Percentiles rank a stretch among this genome's conserved stretches.
phyloP scores from a whole-genome alignment of 2,329 filamentous ascomycete genomes.

The Alternaria viburni region DNA sequence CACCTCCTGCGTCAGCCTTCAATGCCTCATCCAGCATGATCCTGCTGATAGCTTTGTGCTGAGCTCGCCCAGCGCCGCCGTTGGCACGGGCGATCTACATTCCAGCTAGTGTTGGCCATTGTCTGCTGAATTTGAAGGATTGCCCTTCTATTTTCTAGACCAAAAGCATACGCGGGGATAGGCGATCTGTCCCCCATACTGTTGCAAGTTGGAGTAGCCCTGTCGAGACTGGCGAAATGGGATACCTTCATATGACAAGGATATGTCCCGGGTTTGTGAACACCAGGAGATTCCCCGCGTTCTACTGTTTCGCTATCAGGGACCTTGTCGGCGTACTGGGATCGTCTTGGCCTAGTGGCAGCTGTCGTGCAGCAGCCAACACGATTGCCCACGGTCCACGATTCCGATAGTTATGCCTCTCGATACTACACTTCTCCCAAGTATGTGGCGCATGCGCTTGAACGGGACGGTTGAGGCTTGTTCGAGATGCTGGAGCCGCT shows the following conservation, averaged over 20 bases:
- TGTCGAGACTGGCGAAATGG: constrained; percentile 3
- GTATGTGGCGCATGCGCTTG: not conserved
- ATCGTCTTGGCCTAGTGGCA: not conserved
- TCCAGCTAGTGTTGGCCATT: not conserved
- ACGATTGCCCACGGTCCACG: not conserved
- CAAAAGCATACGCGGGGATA: not conserved
- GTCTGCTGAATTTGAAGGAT: not conserved
- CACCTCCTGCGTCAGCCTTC: not conserved
- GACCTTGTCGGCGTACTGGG: not conserved
- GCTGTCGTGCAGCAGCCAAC: not conserved
- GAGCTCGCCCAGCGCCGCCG: not conserved
- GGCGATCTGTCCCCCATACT: not conserved
- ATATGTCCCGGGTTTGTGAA: not conserved
- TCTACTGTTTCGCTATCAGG: constrained; percentile 2
- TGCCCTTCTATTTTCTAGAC: not conserved
- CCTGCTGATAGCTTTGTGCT: not conserved
- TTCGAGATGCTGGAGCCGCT: constrained; percentile 6
- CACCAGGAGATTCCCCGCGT: constrained; percentile 12
- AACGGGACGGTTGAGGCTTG: constrained; percentile 7
- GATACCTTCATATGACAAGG: constrained; percentile 9
- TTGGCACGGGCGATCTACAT: not conserved
- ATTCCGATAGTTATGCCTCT: not conserved
- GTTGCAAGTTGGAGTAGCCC: constrained; percentile 1
- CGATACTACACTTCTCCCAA: not conserved
- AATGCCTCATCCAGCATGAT: not conserved